Evolutionary conservation across 2,329 filamentous ascomycete genomes (phyloP), one percentile per base, ranked within the genome.

Genomic region (Chaetomiaceae sp.): DNA sequence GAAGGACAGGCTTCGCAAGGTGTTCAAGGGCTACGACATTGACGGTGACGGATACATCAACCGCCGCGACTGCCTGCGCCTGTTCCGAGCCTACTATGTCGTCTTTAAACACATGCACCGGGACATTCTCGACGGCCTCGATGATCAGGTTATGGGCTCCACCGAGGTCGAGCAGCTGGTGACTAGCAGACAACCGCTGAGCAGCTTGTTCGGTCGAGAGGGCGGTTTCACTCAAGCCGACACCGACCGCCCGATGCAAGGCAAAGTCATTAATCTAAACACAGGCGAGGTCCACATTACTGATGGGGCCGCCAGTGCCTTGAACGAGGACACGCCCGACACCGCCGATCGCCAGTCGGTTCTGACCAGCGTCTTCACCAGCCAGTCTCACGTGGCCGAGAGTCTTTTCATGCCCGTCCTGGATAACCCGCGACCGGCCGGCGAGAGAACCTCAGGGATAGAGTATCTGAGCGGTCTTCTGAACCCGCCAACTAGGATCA

Each of bases 21-120:
- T 94, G 2, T 95, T 97, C 65, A 82, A 89, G 52, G 91, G 90
- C 12, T 97, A 96, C 65, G 94, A 99, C 64, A 82, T 96, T 47
- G 89, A 97, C 63, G 81, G 81, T 1, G 91, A 97, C 70, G 91
- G 91, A 11, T 95, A 81, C 61, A 86, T 97, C 38, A 85, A 86
- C 63, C 81, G 94, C 15, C 85, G 86, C 62, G 92, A 99, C 68
- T 95, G 96, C 63, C 71, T 97, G 29, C 84, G 91, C 52, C 87
- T 99, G 71, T 96, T 97, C 69, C 81, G 89, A 39, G 92, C 92
- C 0, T 96, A 95, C 68, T 97, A 95, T 69, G 85, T 89, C 2
- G 81, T 96, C 8, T 94, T 91, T 66, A 90, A 91, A 65, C 88
- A 96, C 66, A 85, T 96, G 70, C 91, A 94, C 56, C 83, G 83